These are phyloP conservation scores for Suaeda aralocaspica DNA, from an alignment of 148 eudicot genomes.

Conservation along the genomic window DNA sequence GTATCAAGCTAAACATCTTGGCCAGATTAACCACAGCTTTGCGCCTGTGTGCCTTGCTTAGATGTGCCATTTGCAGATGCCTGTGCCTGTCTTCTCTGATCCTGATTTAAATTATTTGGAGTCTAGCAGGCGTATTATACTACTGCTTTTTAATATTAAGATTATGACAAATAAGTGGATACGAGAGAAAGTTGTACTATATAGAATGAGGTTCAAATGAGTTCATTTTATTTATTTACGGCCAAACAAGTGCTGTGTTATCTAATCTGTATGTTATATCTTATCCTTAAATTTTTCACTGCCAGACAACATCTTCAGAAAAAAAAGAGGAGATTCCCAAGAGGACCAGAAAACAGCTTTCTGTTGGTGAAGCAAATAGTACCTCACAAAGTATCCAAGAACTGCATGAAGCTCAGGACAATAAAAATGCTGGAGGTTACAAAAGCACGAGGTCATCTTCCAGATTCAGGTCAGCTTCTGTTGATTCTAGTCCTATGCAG, in stretches of 20 bases:
- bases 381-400: conserved; percentile 1
- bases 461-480: conserved; percentile 2
- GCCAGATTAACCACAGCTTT: too few relatives aligned
- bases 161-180: neutral
- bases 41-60: too few relatives aligned
- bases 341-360: conserved; percentile 12
- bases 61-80: too few relatives aligned
- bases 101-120: too few relatives aligned
- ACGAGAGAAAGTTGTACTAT: neutral
- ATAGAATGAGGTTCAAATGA: neutral
- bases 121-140: too few relatives aligned
- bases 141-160: too few relatives aligned
- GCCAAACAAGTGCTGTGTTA: neutral
- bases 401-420: neutral
- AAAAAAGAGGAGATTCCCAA: conserved; percentile 10
- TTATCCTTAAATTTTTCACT: neutral
- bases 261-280: neutral
- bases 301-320: conserved; percentile 27
- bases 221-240: neutral
- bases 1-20: too few relatives aligned
- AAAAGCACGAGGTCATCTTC: conserved; percentile 20
- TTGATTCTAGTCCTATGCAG: conserved; percentile 13
- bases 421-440: conserved; percentile 5
- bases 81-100: too few relatives aligned
- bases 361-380: conserved; percentile 13